Percentiles rank a stretch among this genome's conserved stretches.
phyloP scores from a whole-genome alignment of 2,329 filamentous ascomycete genomes.

The Phoma sp. region DNA sequence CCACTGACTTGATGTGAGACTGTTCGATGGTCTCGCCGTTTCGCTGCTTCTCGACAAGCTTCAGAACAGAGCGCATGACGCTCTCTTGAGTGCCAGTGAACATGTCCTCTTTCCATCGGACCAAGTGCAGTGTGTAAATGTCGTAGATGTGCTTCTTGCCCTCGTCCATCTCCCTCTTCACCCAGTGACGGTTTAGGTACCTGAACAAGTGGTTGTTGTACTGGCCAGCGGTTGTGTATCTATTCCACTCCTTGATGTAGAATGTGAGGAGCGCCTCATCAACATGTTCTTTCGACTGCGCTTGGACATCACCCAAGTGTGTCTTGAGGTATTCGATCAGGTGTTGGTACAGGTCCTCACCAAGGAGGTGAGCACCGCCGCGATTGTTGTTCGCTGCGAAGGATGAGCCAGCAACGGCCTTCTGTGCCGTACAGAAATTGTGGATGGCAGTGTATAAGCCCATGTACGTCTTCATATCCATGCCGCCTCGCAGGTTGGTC shows the following conservation, averaged over 20 bases:
- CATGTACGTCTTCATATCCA: constrained; percentile 98
- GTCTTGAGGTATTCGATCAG: constrained; percentile 82
- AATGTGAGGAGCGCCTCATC: constrained; percentile 91
- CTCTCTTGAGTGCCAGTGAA: constrained; percentile 83
- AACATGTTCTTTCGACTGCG: constrained; percentile 77
- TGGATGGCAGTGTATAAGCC: constrained; percentile 96
- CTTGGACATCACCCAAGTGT: constrained; percentile 76
- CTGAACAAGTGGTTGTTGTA: constrained; percentile 97
- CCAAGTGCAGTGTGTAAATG: constrained; percentile 94
- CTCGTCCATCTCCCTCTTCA: constrained; percentile 98
- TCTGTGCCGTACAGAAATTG: constrained; percentile 99
- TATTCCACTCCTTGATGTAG: constrained; percentile 96
- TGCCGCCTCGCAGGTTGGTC: constrained; percentile 86
- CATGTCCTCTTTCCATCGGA: constrained; percentile 92
- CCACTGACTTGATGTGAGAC: constrained; percentile 93
- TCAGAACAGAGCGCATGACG: constrained; percentile 94
- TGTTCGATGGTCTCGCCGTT: constrained; percentile 98
- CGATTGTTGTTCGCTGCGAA: constrained; percentile 65
- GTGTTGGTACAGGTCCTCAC: constrained; percentile 94
- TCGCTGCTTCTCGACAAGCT: constrained; percentile 94
- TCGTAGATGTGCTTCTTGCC: constrained; percentile 98
- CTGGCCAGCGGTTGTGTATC: constrained; percentile 94
- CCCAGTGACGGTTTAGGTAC: constrained; percentile 98
- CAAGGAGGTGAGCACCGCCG: constrained; percentile 91
- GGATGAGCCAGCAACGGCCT: constrained; percentile 72